These are phyloP conservation scores for Raphanus sativus DNA, from an alignment of 345 rosid species.

Conservation along the genomic window DNA sequence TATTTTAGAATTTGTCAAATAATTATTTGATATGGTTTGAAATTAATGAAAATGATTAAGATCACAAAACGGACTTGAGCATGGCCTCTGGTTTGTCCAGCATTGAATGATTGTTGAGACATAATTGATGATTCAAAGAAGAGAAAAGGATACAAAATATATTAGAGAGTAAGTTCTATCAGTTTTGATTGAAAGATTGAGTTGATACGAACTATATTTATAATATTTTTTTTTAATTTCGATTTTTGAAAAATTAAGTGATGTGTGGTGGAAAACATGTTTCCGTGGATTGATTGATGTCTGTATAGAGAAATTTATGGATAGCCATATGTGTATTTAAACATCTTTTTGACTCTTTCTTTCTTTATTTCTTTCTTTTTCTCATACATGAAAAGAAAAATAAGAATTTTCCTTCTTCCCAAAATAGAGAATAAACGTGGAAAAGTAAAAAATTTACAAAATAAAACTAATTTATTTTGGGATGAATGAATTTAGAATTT, in stretches of 20 bases:
- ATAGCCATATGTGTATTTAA: not conserved
- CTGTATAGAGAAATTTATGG: not conserved
- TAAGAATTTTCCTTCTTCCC: not conserved
- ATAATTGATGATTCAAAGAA: conserved; percentile 17
- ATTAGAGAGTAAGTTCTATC: conserved; percentile 7
- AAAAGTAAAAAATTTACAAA: not conserved
- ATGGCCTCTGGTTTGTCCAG: conserved; percentile 35
- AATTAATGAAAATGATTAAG: not conserved
- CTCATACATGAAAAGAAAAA: not conserved
- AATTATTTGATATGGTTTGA: not conserved
- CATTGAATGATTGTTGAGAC: conserved; percentile 40
- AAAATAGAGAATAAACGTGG: not conserved
- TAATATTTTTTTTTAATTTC: not conserved
- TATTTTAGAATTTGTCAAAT: not conserved
- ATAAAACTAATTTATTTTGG: not conserved
- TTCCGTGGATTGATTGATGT: not conserved
- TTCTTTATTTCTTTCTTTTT: not conserved
- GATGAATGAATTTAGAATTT: not conserved
- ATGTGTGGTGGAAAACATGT: not conserved
- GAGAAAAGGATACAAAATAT: not conserved
- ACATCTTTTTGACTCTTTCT: not conserved
- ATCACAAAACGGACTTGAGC: conserved; percentile 19
- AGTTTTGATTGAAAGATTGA: conserved; percentile 23
- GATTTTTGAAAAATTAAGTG: not conserved
- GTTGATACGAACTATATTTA: conserved; percentile 10